A percentile compares a stretch with the other conserved stretches of the same genome.
These are phyloP conservation scores for Sugiyamaella boreocaroliniensis DNA, from an alignment of 805 yeast genomes.

Conservation along the genomic window DNA sequence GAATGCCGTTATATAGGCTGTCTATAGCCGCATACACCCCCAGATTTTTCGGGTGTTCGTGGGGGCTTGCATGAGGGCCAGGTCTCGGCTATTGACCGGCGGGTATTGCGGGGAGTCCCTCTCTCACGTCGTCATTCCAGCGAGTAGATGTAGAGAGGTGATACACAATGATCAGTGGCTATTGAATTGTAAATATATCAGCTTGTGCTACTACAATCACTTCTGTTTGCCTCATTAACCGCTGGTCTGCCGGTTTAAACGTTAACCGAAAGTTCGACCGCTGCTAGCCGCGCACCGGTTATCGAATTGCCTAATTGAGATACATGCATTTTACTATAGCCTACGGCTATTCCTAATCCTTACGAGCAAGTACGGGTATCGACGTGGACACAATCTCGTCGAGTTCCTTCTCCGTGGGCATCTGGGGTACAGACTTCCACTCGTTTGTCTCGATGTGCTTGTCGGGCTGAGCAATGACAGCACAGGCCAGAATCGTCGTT, in stretches of 20 bases:
- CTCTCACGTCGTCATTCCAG: no score
- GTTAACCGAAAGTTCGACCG: no score
- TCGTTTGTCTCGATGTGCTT: neutral
- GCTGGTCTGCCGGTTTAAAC: no score
- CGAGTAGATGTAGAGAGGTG: no score
- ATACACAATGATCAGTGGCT: no score
- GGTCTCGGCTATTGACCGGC: neutral
- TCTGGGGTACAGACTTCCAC: constrained; percentile 4
- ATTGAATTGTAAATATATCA: no score
- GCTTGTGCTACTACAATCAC: no score
- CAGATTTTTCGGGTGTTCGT: neutral
- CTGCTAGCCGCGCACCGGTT: no score
- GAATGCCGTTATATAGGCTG: neutral
- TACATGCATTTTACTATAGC: no score
- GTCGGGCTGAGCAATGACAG: constrained; percentile 11
- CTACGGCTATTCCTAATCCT: neutral
- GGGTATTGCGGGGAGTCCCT: no score
- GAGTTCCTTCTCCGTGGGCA: constrained; percentile 3
- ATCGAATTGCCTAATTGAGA: no score
- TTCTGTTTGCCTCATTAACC: no score
- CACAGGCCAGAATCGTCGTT: constrained; percentile 5
- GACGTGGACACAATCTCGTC: constrained; percentile 2
- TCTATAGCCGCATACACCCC: neutral
- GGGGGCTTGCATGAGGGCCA: neutral
- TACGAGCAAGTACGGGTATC: constrained; percentile 3